Evolutionary conservation across 2,329 filamentous ascomycete genomes (phyloP).

Genomic region (Alternaria angustiovoidea): DNA sequence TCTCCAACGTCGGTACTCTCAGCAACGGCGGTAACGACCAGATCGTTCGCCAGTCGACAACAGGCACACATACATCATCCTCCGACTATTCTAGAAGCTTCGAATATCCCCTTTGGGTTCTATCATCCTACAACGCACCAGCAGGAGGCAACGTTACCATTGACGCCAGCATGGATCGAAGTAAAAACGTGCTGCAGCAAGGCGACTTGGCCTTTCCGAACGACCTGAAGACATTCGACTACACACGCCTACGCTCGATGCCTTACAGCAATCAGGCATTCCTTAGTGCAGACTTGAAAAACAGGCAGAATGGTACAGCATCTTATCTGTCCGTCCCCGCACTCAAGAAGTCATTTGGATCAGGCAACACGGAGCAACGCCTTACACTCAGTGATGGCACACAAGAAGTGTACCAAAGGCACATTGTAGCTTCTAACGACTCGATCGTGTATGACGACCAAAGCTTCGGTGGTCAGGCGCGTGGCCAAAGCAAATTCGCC

Average conservation of each 20-base stretch:
- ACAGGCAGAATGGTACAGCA: conserved; percentile 66
- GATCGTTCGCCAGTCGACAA: conserved; percentile 60
- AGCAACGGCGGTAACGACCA: conserved; percentile 65
- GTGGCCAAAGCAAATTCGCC: conserved; percentile 16
- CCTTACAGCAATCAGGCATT: conserved; percentile 28
- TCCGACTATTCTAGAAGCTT: conserved; percentile 56
- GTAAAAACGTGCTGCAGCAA: conserved; percentile 57
- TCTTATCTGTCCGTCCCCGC: conserved; percentile 61
- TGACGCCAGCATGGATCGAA: conserved; percentile 58
- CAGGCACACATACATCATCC: conserved; percentile 56
- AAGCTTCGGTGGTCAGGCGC: conserved; percentile 32
- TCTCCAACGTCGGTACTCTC: conserved; percentile 64
- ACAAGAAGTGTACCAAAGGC: conserved; percentile 64
- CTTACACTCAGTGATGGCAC: conserved; percentile 61
- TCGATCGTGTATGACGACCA: conserved; percentile 61
- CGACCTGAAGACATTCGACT: conserved; percentile 66
- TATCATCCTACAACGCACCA: conserved; percentile 58
- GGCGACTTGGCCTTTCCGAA: conserved; percentile 65
- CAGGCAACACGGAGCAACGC: conserved; percentile 65
- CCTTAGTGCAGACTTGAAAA: conserved; percentile 56
- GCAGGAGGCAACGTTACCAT: conserved; percentile 55
- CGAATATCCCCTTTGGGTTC: conserved; percentile 68
- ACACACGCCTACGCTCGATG: conserved; percentile 29
- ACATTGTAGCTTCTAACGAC: conserved; percentile 64
- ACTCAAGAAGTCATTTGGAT: conserved; percentile 59